Evolutionary conservation across 495 filamentous ascomycete species (phyloP).

Genomic region (Bacidia rubella): DNA sequence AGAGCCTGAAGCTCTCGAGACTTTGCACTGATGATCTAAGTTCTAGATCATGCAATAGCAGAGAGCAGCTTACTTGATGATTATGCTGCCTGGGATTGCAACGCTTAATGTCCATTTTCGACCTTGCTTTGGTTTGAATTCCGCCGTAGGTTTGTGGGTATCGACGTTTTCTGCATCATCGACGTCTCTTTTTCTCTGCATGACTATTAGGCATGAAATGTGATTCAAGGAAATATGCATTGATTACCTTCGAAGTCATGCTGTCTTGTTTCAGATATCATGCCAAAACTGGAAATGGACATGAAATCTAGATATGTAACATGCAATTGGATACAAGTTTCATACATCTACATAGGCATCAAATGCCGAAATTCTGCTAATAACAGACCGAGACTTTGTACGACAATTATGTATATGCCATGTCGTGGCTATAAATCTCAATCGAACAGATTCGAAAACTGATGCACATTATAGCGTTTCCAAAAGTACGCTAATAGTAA

Average conservation of each 20-base stretch:
- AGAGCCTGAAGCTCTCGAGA: constrained; percentile 51
- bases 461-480: too few relatives aligned
- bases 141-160: constrained; percentile 43
- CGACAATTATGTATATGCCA: too few relatives aligned
- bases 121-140: constrained; percentile 35
- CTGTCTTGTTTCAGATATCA: too few relatives aligned
- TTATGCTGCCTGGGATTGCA: constrained; percentile 45
- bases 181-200: constrained; percentile 8
- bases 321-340: too few relatives aligned
- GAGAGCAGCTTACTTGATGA: constrained; percentile 37
- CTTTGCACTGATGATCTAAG: constrained; percentile 29
- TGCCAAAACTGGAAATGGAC: too few relatives aligned
- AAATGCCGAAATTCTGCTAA: too few relatives aligned
- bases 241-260: background rate
- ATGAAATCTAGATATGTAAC: too few relatives aligned
- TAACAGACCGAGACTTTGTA: too few relatives aligned
- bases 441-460: background rate
- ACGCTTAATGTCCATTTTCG: constrained; percentile 41
- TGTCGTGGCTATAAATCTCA: background rate
- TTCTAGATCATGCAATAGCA: background rate
- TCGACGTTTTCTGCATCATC: constrained; percentile 19
- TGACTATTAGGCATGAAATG: background rate
- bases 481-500: too few relatives aligned
- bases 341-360: too few relatives aligned
- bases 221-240: background rate